A percentile compares a stretch with the other conserved stretches of the same genome.
Evolutionary conservation across 2,329 filamentous ascomycete genomes (phyloP).

Genomic region (Epichloe gansuensis): DNA sequence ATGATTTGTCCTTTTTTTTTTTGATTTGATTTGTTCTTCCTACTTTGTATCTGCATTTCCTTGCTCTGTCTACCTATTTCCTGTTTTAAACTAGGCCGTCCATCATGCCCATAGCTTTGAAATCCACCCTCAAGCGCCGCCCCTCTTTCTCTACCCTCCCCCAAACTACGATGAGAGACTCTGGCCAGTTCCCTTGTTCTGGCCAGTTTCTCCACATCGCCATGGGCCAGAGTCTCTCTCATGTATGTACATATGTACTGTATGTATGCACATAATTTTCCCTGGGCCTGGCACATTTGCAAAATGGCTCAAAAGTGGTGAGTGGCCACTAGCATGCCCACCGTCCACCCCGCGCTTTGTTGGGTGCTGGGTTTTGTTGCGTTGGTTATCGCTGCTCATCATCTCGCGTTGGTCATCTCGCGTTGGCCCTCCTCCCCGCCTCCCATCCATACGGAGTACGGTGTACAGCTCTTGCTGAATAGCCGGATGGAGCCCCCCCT

Average conservation of each 20-base stretch:
- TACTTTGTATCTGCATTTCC: background rate
- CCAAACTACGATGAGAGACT: too few relatives aligned
- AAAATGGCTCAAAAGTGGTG: background rate
- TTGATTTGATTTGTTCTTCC: background rate
- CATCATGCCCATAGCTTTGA: background rate
- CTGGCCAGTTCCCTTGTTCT: too few relatives aligned
- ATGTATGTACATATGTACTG: too few relatives aligned
- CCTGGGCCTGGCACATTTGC: background rate
- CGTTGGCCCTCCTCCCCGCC: background rate
- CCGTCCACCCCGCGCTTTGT: background rate
- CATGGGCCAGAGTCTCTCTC: too few relatives aligned
- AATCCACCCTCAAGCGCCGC: background rate
- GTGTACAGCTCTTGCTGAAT: background rate
- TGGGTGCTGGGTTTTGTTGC: background rate
- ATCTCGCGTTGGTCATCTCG: background rate
- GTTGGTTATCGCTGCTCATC: too few relatives aligned
- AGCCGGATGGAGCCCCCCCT: conserved; percentile 4
- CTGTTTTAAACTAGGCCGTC: too few relatives aligned
- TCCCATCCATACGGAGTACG: too few relatives aligned
- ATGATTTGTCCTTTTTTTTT: background rate
- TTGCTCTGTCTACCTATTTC: background rate
- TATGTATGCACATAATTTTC: too few relatives aligned
- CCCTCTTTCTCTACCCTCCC: background rate
- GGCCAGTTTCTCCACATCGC: too few relatives aligned
- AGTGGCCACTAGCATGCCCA: background rate